Evolutionary conservation across 768 basidiomycete genomes (phyloP).

Genomic region (Kwoniella dejecticola): DNA sequence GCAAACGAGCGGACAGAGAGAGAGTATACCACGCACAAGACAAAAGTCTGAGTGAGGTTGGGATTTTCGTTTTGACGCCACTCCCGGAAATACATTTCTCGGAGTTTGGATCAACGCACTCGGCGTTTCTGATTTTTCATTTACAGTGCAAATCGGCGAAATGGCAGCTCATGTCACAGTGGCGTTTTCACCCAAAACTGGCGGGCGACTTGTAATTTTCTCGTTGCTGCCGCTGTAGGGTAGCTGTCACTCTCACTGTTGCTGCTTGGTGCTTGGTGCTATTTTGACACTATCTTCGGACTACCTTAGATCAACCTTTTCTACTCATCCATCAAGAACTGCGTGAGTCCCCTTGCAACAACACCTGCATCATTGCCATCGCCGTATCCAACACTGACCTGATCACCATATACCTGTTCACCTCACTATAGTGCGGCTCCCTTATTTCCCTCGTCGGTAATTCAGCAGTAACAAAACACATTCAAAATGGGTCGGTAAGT

Average conservation of each 20-base stretch:
- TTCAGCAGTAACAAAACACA: conserved; percentile 19
- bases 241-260: not conserved
- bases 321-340: conserved; percentile 31
- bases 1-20: conserved; percentile 1
- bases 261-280: not conserved
- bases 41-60: not conserved
- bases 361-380: not conserved
- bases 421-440: conserved; percentile 13
- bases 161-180: not conserved
- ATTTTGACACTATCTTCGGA: not conserved
- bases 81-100: conserved; percentile 7
- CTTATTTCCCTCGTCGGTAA: conserved; percentile 26
- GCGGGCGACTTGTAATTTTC: not conserved
- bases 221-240: not conserved
- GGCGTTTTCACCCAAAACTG: conserved; percentile 5
- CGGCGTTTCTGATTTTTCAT: not conserved
- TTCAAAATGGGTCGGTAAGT: conserved; percentile 55
- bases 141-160: conserved; percentile 4
- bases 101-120: conserved; percentile 12
- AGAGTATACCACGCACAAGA: conserved; percentile 4
- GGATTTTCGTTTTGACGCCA: conserved; percentile 18
- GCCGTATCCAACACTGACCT: too few relatives aligned
- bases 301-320: not conserved
- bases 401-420: not conserved
- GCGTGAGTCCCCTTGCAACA: conserved; percentile 14